Evolutionary conservation across 495 filamentous ascomycete genomes (phyloP).

Genomic region (Hyaloscypha variabilis): DNA sequence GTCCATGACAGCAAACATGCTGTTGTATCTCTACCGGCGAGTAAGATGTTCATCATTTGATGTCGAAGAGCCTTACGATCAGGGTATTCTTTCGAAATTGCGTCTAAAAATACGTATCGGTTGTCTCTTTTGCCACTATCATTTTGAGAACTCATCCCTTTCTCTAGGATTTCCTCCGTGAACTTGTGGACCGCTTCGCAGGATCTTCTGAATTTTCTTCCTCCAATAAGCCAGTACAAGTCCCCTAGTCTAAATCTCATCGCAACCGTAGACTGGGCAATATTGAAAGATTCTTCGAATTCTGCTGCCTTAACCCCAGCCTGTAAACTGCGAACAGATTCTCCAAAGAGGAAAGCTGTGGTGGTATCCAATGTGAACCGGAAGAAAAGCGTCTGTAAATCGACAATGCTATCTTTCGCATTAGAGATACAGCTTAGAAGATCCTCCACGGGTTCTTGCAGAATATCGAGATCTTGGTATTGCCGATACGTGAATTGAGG

Average conservation of each 20-base stretch:
- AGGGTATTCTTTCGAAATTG: conserved; percentile 38
- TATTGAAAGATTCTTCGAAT: conserved; percentile 38
- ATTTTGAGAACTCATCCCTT: no score
- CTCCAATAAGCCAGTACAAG: conserved; percentile 9
- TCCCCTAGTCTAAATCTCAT: background rate
- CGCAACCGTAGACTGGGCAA: conserved; percentile 29
- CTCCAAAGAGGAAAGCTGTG: conserved; percentile 48
- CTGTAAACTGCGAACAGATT: conserved; percentile 39
- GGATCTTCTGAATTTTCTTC: background rate
- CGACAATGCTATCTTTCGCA: conserved; percentile 41
- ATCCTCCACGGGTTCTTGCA: conserved; percentile 50
- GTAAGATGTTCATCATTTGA: conserved; percentile 50
- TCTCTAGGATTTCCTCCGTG: conserved; percentile 2
- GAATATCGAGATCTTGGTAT: conserved; percentile 41
- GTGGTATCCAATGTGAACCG: conserved; percentile 51
- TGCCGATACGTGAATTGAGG: conserved; percentile 45
- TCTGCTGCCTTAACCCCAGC: conserved; percentile 19
- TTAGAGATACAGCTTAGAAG: conserved; percentile 44
- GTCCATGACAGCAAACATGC: conserved; percentile 43
- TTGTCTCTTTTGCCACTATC: no score
- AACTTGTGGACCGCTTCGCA: conserved; percentile 9
- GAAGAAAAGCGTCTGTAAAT: conserved; percentile 54
- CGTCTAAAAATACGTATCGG: conserved; percentile 45
- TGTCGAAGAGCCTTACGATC: conserved; percentile 39
- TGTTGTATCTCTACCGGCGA: conserved; percentile 64